Evolutionary conservation across 2,329 filamentous ascomycete species (phyloP), one percentile per base, ranked within the genome.

Genomic region (Acrocalymma vagum): DNA sequence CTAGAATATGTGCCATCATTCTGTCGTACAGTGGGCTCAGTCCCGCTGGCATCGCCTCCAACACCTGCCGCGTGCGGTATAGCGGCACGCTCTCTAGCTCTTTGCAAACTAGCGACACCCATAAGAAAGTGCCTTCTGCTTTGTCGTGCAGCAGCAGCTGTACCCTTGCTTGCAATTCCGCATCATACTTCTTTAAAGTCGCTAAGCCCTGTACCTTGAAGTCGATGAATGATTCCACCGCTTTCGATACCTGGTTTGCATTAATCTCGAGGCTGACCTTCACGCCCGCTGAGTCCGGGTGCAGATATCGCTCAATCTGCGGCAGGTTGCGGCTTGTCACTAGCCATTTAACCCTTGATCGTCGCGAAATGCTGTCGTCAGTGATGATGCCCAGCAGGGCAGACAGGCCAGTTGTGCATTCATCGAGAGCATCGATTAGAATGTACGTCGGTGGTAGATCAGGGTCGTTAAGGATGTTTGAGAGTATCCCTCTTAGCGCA

Each of bases 321-420:
- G 28, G 54, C 57, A 46, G 60, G 15, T 77, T 75, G 7, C 76
- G 75, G 35, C 77, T 78, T 0, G 73, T 72, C 25, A 46, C 38
- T 3, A 46, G 25, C 42, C 42, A 46, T 20, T 46, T 46, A 17
- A 34, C 24, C 13, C 69, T 38, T 14, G 33, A 42, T 26, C 24
- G 30, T 9, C 13, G 26, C 23, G 11, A 21, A 32, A 31, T 15
- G 20, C 16, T 30, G 5, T 30, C 10, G 13, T 42, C 28, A 4
- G 25, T 31, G 28, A 50, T 39, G 24, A 35, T 30, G 10, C 17
- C 16, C n/a, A 50, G 25, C 7, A 51, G 25, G 7, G 40, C 17
- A 13, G 29, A 23, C 14, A 40, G 40, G 6, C 30, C 36, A 28
- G 36, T 29, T 15, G 18, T 22, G 29, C 44, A 51, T 26, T 51